These are phyloP conservation scores for Irpex sp. DNA, from an alignment of 1,284 basidiomycete species.

Conservation along the genomic window DNA sequence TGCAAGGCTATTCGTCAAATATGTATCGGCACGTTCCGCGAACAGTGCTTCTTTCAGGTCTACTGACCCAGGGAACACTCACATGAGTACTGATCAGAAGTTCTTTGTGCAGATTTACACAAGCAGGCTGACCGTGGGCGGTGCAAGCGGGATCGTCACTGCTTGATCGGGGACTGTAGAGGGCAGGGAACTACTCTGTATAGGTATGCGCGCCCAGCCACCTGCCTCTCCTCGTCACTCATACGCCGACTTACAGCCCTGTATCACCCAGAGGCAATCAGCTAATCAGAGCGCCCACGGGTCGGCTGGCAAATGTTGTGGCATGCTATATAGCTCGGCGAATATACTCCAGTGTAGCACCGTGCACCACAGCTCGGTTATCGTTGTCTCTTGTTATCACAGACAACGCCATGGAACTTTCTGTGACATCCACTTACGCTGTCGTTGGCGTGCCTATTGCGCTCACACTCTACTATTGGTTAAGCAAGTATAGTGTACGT, in stretches of 20 bases:
- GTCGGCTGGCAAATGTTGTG: neutral
- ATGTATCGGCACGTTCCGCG: neutral
- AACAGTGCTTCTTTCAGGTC: neutral
- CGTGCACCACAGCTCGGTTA: neutral
- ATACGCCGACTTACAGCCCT: neutral
- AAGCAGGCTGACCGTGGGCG: neutral
- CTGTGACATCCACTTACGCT: neutral
- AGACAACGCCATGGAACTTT: neutral
- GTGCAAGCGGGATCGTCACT: neutral
- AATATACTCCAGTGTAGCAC: neutral
- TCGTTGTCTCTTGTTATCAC: neutral
- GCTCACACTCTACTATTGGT: neutral
- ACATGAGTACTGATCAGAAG: neutral
- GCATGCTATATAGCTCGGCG: neutral
- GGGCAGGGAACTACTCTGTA: neutral
- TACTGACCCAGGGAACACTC: neutral
- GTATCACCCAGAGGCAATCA: neutral
- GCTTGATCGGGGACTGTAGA: neutral
- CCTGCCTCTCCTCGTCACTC: neutral
- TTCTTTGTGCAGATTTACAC: neutral
- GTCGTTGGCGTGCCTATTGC: neutral
- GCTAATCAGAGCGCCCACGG: neutral
- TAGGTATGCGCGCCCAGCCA: neutral
- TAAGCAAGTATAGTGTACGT: constrained; percentile 6
- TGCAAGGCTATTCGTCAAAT: neutral